Conservation (phyloP, 1,284 basidiomycete genomes). For the Cryptococcus deneoformans region DNA sequence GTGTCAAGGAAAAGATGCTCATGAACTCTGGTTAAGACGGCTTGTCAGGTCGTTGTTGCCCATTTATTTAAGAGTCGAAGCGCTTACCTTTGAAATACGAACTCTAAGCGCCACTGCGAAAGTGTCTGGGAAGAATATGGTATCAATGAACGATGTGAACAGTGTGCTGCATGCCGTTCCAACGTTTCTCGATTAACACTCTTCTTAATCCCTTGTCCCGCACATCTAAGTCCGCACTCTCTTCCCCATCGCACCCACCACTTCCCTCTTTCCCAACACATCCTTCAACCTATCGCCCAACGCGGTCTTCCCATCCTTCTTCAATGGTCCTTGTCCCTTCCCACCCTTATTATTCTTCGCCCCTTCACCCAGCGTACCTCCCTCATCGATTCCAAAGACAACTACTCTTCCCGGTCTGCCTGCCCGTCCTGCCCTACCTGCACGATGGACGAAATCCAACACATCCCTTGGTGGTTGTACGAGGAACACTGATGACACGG, state of each 20-base stretch:
- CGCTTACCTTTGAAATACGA: too few species aligned
- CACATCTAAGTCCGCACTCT: background rate
- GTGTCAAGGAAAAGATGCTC: too few species aligned
- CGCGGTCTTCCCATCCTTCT: background rate
- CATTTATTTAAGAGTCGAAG: too few species aligned
- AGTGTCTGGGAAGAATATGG: too few species aligned
- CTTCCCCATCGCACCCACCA: background rate
- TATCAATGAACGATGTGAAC: too few species aligned
- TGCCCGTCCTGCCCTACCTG: conserved; percentile 63
- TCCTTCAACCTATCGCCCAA: background rate
- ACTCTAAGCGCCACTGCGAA: too few species aligned
- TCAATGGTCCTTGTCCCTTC: background rate
- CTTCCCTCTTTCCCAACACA: conserved; percentile 1
- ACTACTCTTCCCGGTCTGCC: conserved; percentile 63
- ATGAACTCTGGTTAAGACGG: too few species aligned
- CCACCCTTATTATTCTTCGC: background rate
- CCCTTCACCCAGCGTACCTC: background rate
- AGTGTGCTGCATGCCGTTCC: too few species aligned
- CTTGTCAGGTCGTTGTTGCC: too few species aligned
- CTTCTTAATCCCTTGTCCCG: background rate
- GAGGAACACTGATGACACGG: conserved; percentile 74
- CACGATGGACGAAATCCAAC: conserved; percentile 85
- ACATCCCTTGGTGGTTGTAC: conserved; percentile 80
- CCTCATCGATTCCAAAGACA: conserved; percentile 46
- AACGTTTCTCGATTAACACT: too few species aligned